Evolutionary conservation across 495 filamentous ascomycete genomes (phyloP), one percentile per base, ranked within the genome.

Genomic region (Oidiodendron maius): DNA sequence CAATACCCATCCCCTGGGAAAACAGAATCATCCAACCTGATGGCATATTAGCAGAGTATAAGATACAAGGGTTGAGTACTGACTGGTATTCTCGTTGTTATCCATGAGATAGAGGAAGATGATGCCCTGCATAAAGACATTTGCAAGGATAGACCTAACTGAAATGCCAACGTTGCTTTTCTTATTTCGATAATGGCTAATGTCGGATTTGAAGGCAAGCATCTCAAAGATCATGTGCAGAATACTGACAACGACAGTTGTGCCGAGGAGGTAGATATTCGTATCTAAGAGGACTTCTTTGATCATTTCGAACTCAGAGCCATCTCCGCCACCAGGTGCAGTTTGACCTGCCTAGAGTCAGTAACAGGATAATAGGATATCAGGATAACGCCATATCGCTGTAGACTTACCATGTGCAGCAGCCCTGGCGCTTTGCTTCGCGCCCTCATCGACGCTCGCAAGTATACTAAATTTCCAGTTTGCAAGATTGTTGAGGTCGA

Each of bases 31-130:
- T 96, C 91, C 93, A 98, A 39, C 87, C 47, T 55, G 16, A 17
- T 4, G n/a, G 4, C 12, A 38, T 40, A 48, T 43, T 36, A 23
- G 38, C 2, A 21, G 35, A 21, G 17, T 40, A 9, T 34, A 20
- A n/a, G 17, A 17, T 20, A 23, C 11, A 21, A 20, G n/a, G 12
- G 16, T 10, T 1, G 16, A 12, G 35, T 5, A 39, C 46, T 43
- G 48, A 54, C 52, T 93, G 4, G 93, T 98, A 60, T 91, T 91
- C 15, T 95, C 88, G 51, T 87, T 95, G 66, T 98, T 97, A 68
- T 98, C 93, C 61, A 98, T 71, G n/a, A 98, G 76, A 66, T 98
- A 98, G 21, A 98, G 80, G 77, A 98, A 95, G 65, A 98, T 96
- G 59, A 97, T 78, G 11, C 71, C 66, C 63, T 98, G 93, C 93